These are phyloP conservation scores for Echinosophora koreensis DNA, from an alignment of 306 rosid genomes.

Conservation along the genomic window DNA sequence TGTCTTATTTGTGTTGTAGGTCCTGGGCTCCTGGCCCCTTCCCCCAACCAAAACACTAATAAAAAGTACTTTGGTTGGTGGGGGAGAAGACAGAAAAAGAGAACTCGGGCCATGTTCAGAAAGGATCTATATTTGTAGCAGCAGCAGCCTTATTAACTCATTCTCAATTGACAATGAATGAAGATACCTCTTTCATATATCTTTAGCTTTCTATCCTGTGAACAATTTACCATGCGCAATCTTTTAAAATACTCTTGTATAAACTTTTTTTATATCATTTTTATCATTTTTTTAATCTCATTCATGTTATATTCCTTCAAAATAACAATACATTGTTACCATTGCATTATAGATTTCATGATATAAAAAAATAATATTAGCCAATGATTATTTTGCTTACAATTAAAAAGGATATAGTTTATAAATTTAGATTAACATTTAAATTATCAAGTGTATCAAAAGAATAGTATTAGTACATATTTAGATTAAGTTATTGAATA, in stretches of 20 bases:
- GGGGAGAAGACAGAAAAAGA: slow-evolving; percentile 43
- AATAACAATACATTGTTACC: too few species aligned
- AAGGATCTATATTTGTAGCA: slow-evolving; percentile 41
- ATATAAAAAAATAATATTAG: too few species aligned
- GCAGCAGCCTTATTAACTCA: slow-evolving; percentile 11
- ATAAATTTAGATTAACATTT: neutral
- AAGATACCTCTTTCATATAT: too few species aligned
- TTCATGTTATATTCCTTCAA: neutral
- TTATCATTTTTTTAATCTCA: neutral
- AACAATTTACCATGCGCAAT: neutral
- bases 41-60: slow-evolving; percentile 32
- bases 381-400: too few species aligned
- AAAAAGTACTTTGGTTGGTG: slow-evolving; percentile 45
- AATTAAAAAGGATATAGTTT: too few species aligned
- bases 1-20: slow-evolving; percentile 40
- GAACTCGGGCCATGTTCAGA: slow-evolving; percentile 32
- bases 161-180: slow-evolving; percentile 23
- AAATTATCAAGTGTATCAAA: neutral
- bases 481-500: neutral
- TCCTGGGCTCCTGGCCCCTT: neutral
- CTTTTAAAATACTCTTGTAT: neutral
- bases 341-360: too few species aligned
- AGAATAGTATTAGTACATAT: neutral
- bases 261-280: neutral
- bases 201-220: too few species aligned